Evolutionary conservation across 169 alveolate genomes (phyloP), one percentile per base, ranked within the genome.

Genomic region (Cryptosporidium tyzzeri): DNA sequence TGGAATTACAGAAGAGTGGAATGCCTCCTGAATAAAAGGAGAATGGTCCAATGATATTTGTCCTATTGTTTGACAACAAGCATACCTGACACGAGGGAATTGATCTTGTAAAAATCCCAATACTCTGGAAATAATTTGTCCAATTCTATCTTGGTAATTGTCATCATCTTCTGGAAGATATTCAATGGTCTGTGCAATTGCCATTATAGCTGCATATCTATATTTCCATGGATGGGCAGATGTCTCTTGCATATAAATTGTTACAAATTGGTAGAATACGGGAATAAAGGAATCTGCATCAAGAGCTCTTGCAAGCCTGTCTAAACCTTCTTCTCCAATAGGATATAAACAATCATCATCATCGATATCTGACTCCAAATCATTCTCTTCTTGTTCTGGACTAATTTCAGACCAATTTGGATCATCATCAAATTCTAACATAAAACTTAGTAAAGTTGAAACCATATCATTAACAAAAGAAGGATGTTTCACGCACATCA

Each of bases 41-140:
- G 94, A 95, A 73, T 94, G 98, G 92, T 96, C 98, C 51, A 96
- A 93, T 7, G 98, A 93, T 31, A 96, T 93, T 84, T 96, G 98
- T 0, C 98, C 98, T 41, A 96, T 96, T 14, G 98, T 95, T 44
- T 96, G 98, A 37, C 97, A 95, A 29, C 97, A 98, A 3, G 98
- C 98, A 86, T 93, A 96, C 21, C 98, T 92, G 26, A 96, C 97
- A n/a, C 98, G 93, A 61, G 87, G 95, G 85, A 94, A 96, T 51
- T 71, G 93, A 84, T 96, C 98, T 45, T 86, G 84, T 51, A 96
- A 86, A 55, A 93, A 93, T 75, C 93, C 97, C 18, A 94, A 35
- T 74, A 95, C 86, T 73, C 94, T 94, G 23, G 93, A 92, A 71
- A 95, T 86, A 65, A 95, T 95, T 62, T 94, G 93, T 31, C 94